A percentile compares a stretch with the other conserved stretches of the same genome.
phyloP scores from a whole-genome alignment of 345 rosid genomes.

The Citrus trifoliata region DNA sequence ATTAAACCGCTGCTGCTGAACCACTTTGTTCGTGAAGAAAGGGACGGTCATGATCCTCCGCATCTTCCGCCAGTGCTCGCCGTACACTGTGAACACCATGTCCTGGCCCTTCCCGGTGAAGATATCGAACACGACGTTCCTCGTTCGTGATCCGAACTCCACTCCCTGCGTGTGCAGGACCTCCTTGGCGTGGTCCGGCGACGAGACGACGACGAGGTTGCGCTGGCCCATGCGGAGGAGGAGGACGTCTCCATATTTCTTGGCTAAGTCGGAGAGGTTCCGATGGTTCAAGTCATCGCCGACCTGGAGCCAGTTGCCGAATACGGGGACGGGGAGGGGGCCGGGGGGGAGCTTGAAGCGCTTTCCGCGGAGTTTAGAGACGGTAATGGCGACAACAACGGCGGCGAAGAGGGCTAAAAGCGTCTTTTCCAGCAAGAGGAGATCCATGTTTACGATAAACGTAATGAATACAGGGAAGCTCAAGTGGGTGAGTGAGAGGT shows the following conservation, averaged over 20 bases:
- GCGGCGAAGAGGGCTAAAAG: slow-evolving; percentile 75
- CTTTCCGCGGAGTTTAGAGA: slow-evolving; percentile 86
- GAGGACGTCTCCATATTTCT: slow-evolving; percentile 63
- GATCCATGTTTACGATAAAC: slow-evolving; percentile 53
- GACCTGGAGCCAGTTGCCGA: slow-evolving; percentile 99
- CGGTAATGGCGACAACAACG: slow-evolving; percentile 50
- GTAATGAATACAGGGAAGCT: not conserved
- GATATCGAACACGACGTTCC: slow-evolving; percentile 93
- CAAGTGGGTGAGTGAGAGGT: too few species aligned
- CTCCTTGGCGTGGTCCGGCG: slow-evolving; percentile 81
- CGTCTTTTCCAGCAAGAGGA: slow-evolving; percentile 72
- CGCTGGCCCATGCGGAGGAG: slow-evolving; percentile 88
- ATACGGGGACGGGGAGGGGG: slow-evolving; percentile 77
- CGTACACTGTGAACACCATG: slow-evolving; percentile 98
- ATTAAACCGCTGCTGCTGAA: slow-evolving; percentile 65
- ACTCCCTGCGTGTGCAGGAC: slow-evolving; percentile 93
- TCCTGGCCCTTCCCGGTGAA: slow-evolving; percentile 98
- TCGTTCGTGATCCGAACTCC: slow-evolving; percentile 90
- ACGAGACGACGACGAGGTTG: slow-evolving; percentile 87
- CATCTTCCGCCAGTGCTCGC: slow-evolving; percentile 99
- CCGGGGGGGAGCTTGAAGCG: slow-evolving; percentile 88
- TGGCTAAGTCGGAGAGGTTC: slow-evolving; percentile 73
- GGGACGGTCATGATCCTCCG: slow-evolving; percentile 98
- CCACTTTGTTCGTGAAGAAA: slow-evolving; percentile 90
- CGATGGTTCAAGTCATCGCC: slow-evolving; percentile 98